Conservation (phyloP, 257 asterid genomes). For the Solanum chilense region DNA sequence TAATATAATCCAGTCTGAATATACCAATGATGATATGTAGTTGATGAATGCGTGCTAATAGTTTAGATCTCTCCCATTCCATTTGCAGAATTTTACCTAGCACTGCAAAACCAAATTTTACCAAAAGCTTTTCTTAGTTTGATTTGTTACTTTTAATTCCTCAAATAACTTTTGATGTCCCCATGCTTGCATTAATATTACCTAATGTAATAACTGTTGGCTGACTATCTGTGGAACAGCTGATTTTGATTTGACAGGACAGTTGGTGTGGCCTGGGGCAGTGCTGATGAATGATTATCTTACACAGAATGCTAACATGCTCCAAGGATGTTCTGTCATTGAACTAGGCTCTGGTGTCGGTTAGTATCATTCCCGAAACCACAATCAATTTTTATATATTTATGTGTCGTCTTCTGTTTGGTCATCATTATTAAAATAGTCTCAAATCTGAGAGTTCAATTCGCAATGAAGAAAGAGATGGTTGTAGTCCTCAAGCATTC, state of each 20-base stretch:
- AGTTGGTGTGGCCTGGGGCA: conserved; percentile 98
- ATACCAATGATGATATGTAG: background rate
- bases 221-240: conserved; percentile 52
- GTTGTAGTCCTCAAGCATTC: background rate
- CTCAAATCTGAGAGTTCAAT: background rate
- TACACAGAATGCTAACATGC: conserved; percentile 47
- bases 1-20: background rate
- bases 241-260: conserved; percentile 94
- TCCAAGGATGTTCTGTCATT: conserved; percentile 59
- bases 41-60: background rate
- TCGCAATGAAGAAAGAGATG: background rate
- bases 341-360: conserved; percentile 98
- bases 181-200: background rate
- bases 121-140: background rate
- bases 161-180: background rate
- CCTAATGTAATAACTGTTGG: background rate
- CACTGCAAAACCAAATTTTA: background rate
- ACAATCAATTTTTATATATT: background rate
- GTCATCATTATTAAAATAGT: background rate
- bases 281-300: conserved; percentile 68
- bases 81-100: background rate
- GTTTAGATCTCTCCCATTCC: background rate
- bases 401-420: background rate
- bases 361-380: conserved; percentile 10
- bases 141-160: background rate